phyloP scores from a whole-genome alignment of 179 eudicot genomes.

The Vitellaria paradoxa region DNA sequence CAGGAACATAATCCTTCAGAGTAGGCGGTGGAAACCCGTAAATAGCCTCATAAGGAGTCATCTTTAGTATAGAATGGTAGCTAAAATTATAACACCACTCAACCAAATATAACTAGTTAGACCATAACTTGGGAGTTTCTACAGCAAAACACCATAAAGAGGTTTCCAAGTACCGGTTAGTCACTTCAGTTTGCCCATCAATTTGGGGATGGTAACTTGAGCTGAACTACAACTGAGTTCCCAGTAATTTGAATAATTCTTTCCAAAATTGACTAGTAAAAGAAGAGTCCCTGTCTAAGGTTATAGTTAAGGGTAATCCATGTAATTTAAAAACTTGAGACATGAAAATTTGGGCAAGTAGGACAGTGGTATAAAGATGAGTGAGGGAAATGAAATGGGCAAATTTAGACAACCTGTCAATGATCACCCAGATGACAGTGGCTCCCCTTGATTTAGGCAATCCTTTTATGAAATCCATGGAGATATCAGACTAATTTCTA shows the following conservation, averaged over 20 bases:
- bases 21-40: not conserved
- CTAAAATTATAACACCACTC: slow-evolving; percentile 10
- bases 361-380: not conserved
- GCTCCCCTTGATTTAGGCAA: not conserved
- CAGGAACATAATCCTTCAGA: not conserved
- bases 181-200: not conserved
- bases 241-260: not conserved
- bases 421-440: not conserved
- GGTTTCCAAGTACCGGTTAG: not conserved
- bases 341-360: not conserved
- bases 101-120: not conserved
- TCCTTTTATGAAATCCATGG: not conserved
- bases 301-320: not conserved
- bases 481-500: not conserved
- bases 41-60: not conserved
- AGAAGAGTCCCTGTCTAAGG: not conserved
- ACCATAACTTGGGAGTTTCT: not conserved
- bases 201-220: not conserved
- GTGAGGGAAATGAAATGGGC: not conserved
- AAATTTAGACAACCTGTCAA: not conserved
- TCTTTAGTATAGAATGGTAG: no score
- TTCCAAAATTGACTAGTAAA: not conserved
- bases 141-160: not conserved
- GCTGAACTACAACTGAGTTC: not conserved
- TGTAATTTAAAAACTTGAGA: not conserved